A percentile compares a stretch with the other conserved stretches of the same genome.
Evolutionary conservation across 495 filamentous ascomycete species (phyloP).

Genomic region (Niebla homalea): DNA sequence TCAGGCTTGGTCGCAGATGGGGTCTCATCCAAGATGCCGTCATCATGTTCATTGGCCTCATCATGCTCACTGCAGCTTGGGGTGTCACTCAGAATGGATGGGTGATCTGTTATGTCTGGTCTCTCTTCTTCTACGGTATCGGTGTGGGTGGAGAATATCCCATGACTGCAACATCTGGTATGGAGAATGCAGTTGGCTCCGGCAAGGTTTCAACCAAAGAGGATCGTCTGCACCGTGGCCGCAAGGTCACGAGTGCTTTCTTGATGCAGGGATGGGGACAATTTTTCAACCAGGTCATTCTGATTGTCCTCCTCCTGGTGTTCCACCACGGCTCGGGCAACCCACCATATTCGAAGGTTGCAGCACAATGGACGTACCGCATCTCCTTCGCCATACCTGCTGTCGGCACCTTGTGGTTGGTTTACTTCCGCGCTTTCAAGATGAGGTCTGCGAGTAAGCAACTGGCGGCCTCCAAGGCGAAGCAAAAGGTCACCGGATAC

Average conservation of each 20-base stretch:
- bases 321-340: conserved; percentile 64
- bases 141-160: conserved; percentile 92
- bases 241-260: conserved; percentile 85
- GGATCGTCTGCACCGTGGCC: conserved; percentile 82
- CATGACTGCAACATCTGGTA: conserved; percentile 88
- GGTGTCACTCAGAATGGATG: conserved; percentile 71
- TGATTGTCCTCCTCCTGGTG: conserved; percentile 68
- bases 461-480: conserved; percentile 64
- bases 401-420: conserved; percentile 78
- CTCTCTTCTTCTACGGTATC: conserved; percentile 79
- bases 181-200: conserved; percentile 78
- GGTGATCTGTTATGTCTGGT: conserved; percentile 87
- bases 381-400: conserved; percentile 76
- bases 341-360: conserved; percentile 55
- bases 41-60: conserved; percentile 79
- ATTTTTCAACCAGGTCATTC: conserved; percentile 73
- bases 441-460: conserved; percentile 69
- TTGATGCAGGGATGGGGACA: conserved; percentile 97
- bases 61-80: conserved; percentile 82
- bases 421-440: conserved; percentile 82
- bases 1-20: conserved; percentile 72
- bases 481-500: conserved; percentile 74
- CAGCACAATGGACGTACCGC: conserved; percentile 75
- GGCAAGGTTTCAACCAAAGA: conserved; percentile 78
- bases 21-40: conserved; percentile 85